phyloP scores from a whole-genome alignment of 2,329 filamentous ascomycete genomes.

The Sporothrix phasma region DNA sequence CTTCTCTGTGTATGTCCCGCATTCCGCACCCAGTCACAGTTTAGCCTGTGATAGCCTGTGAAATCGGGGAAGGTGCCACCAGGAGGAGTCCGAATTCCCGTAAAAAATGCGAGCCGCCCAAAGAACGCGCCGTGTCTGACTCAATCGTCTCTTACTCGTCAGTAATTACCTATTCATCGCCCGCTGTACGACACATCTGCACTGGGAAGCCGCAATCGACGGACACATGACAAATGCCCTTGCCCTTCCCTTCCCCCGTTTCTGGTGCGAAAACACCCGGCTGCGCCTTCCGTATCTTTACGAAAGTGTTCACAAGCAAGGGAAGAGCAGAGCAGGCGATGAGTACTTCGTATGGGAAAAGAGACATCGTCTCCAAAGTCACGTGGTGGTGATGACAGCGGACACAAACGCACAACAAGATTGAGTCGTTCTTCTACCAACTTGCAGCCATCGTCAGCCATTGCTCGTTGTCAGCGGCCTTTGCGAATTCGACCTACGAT shows the following conservation, averaged over 20 bases:
- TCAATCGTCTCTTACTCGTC: neutral
- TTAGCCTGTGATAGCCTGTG: conserved; percentile 11
- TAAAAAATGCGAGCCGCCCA: conserved; percentile 2
- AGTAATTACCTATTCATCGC: neutral
- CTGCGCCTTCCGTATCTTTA: neutral
- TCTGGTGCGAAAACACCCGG: neutral
- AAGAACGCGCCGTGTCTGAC: neutral
- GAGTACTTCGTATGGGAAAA: neutral
- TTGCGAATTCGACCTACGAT: neutral
- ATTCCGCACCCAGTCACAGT: neutral
- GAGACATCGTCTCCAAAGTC: neutral
- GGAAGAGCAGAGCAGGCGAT: neutral
- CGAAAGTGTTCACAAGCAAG: conserved; percentile 6
- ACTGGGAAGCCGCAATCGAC: conserved; percentile 1
- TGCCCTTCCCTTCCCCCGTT: conserved; percentile 2
- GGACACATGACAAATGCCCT: conserved; percentile 4
- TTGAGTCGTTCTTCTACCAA: no score
- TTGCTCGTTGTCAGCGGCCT: neutral
- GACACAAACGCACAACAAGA: no score
- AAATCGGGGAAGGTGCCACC: neutral
- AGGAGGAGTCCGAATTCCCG: conserved; percentile 7
- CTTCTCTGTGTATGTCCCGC: neutral
- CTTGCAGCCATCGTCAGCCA: neutral
- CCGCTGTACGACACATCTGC: neutral
- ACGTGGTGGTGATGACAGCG: conserved; percentile 1